A percentile compares a stretch with the other conserved stretches of the same genome.
These are phyloP conservation scores for Kwoniella newhampshirensis DNA, from an alignment of 768 basidiomycete genomes.

Conservation along the genomic window DNA sequence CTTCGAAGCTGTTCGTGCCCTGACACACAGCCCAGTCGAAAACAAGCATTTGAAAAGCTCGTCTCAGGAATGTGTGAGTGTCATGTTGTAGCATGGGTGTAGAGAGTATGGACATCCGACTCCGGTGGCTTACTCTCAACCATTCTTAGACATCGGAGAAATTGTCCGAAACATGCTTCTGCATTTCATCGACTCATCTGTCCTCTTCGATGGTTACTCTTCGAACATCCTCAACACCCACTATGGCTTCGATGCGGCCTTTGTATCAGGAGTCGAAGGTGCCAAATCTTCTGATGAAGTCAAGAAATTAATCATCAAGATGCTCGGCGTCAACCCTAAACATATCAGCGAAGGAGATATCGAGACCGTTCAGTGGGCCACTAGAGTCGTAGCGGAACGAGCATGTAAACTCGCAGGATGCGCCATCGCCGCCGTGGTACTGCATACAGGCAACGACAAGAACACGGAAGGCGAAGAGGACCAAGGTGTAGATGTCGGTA, in stretches of 20 bases:
- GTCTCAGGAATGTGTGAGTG: constrained; percentile 85
- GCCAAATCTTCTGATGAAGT: constrained; percentile 61
- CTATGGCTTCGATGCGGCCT: constrained; percentile 92
- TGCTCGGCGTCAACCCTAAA: constrained; percentile 62
- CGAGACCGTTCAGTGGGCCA: constrained; percentile 78
- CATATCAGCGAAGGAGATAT: constrained; percentile 59
- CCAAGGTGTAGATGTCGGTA: constrained; percentile 70
- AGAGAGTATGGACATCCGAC: background rate
- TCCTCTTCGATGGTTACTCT: constrained; percentile 76
- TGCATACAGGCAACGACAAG: constrained; percentile 73
- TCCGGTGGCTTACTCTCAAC: no score
- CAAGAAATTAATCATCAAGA: constrained; percentile 61
- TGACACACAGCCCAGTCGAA: constrained; percentile 53
- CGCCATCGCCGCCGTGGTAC: constrained; percentile 78
- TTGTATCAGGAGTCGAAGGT: constrained; percentile 78
- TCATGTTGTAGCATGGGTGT: background rate
- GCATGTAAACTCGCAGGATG: constrained; percentile 81
- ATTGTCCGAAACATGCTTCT: constrained; percentile 81
- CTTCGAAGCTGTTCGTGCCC: no score
- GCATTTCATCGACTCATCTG: constrained; percentile 62
- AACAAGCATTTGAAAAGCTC: constrained; percentile 96
- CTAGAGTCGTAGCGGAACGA: constrained; percentile 71
- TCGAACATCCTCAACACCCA: constrained; percentile 75
- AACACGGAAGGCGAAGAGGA: constrained; percentile 59
- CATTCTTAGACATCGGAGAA: constrained; percentile 76